phyloP scores from a whole-genome alignment of 1,284 basidiomycete species.

The Cutaneotrichosporon curvatum region DNA sequence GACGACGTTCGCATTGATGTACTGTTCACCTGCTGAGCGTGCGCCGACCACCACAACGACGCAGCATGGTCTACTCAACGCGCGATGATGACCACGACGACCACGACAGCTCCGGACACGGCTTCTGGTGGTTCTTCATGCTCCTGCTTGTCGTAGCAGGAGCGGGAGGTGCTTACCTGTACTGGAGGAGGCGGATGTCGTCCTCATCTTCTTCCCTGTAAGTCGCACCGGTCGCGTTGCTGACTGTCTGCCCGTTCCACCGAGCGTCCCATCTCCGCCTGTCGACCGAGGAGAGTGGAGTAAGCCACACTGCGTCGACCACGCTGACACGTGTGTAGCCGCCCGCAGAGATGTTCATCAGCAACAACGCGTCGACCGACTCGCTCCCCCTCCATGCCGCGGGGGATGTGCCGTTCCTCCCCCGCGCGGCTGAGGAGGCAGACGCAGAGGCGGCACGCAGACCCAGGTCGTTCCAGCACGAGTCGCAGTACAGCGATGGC shows the following conservation, averaged over 20 bases:
- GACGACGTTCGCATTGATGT: not conserved
- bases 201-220: too few species aligned
- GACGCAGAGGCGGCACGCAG: slow-evolving; percentile 1
- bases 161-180: slow-evolving; percentile 1
- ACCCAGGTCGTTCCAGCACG: not conserved
- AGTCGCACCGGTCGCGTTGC: too few species aligned
- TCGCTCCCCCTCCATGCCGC: slow-evolving; percentile 27
- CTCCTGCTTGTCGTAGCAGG: slow-evolving; percentile 3
- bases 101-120: not conserved
- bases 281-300: slow-evolving; percentile 20
- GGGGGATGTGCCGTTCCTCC: slow-evolving; percentile 11
- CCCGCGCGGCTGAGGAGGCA: not conserved
- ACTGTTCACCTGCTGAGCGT: too few species aligned
- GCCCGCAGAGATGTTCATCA: slow-evolving; percentile 28
- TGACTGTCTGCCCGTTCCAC: too few species aligned
- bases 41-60: too few species aligned
- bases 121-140: slow-evolving; percentile 3
- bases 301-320: not conserved
- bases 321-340: slow-evolving; percentile 20
- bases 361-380: slow-evolving; percentile 35
- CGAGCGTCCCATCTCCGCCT: not conserved
- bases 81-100: not conserved
- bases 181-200: not conserved
- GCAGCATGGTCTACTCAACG: too few species aligned
- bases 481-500: not conserved